These are phyloP conservation scores for Heliamphora exappendiculata DNA, from an alignment of 148 eudicot genomes.

Conservation along the genomic window DNA sequence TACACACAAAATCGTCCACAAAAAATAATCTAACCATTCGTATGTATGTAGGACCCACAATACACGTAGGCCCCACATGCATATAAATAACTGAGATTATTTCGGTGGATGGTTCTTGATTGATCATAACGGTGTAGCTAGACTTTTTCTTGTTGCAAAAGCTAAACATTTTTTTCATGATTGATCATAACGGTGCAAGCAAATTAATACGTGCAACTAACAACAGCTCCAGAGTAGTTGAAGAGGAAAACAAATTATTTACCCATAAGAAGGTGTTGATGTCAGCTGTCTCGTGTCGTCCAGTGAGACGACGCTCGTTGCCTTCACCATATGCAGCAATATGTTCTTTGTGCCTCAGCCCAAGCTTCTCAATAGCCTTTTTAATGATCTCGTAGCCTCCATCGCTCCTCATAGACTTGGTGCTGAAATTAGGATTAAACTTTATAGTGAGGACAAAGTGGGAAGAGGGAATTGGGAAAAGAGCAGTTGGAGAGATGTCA, in stretches of 20 bases:
- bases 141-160: too few species aligned
- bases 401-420: constrained; percentile 41
- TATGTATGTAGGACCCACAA: too few species aligned
- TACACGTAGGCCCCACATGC: too few species aligned
- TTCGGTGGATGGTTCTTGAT: too few species aligned
- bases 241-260: not conserved
- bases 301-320: constrained; percentile 58
- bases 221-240: not conserved
- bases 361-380: constrained; percentile 50
- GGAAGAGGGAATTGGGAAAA: not conserved
- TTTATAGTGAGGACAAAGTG: not conserved
- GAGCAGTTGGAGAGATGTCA: too few species aligned
- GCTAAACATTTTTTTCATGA: too few species aligned
- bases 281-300: constrained; percentile 48
- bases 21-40: too few species aligned
- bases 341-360: constrained; percentile 43
- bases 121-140: too few species aligned
- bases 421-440: constrained; percentile 18
- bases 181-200: not conserved
- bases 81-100: too few species aligned
- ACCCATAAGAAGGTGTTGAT: constrained; percentile 51
- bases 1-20: too few species aligned
- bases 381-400: constrained; percentile 44
- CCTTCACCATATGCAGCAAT: constrained; percentile 56
- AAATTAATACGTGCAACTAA: not conserved